phyloP scores from a whole-genome alignment of 192 early-diverging fungal genomes.

The Cladochytrium replicatum region DNA sequence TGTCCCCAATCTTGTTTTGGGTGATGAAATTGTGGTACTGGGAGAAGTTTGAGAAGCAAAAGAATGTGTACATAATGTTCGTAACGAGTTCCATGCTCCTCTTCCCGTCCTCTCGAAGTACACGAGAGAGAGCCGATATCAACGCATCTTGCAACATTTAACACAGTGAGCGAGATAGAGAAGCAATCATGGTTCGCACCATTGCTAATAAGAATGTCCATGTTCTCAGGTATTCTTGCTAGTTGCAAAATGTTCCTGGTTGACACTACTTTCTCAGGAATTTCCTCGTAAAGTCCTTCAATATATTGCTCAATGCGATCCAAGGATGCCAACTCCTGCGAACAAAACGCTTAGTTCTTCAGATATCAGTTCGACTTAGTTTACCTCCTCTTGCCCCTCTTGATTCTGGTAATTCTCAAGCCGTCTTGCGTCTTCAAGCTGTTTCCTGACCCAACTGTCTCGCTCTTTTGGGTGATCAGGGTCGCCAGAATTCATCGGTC shows the following conservation, averaged over 20 bases:
- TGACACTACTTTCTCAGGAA: slow-evolving; percentile 38
- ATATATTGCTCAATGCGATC: slow-evolving; percentile 37
- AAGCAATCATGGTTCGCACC: slow-evolving; percentile 10
- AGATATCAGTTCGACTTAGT: neutral
- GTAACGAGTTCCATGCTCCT: slow-evolving; percentile 41
- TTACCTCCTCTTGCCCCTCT: slow-evolving; percentile 10
- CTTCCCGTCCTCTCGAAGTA: slow-evolving; percentile 43
- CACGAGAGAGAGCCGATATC: slow-evolving; percentile 41
- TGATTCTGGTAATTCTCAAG: neutral
- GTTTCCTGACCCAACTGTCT: slow-evolving; percentile 18
- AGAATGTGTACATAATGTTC: slow-evolving; percentile 49
- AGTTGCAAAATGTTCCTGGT: slow-evolving; percentile 35
- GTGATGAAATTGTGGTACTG: slow-evolving; percentile 44
- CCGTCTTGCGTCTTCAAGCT: slow-evolving; percentile 18
- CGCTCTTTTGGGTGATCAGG: too few relatives aligned
- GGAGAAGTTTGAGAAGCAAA: slow-evolving; percentile 44
- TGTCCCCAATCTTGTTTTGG: slow-evolving; percentile 48
- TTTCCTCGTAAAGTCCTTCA: slow-evolving; percentile 45
- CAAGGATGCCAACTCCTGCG: slow-evolving; percentile 18
- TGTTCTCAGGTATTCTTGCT: slow-evolving; percentile 33
- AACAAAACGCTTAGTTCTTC: slow-evolving; percentile 4
- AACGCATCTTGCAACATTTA: slow-evolving; percentile 8
- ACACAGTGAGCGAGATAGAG: slow-evolving; percentile 13
- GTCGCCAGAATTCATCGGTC: neutral
- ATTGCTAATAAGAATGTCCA: slow-evolving; percentile 30